These are phyloP conservation scores for Leonotis leonurus DNA, from an alignment of 257 asterid species.

Conservation along the genomic window DNA sequence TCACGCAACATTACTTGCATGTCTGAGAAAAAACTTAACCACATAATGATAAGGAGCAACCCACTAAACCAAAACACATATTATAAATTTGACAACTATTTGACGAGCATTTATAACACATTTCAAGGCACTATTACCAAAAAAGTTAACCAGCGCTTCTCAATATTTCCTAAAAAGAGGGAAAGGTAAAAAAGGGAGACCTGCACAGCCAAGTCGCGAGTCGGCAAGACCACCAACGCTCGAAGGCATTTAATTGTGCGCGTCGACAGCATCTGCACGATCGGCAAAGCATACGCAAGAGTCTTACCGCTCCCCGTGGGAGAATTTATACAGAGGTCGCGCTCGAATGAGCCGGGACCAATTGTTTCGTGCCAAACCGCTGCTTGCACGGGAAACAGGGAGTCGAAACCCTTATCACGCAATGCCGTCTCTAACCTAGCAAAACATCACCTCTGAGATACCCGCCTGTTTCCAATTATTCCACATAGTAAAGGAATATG, in stretches of 20 bases:
- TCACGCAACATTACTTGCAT: neutral
- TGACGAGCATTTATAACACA: neutral
- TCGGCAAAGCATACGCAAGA: slow-evolving; percentile 81
- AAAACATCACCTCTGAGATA: neutral
- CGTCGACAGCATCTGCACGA: slow-evolving; percentile 63
- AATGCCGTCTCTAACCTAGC: slow-evolving; percentile 62
- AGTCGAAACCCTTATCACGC: slow-evolving; percentile 49
- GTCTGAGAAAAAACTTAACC: neutral
- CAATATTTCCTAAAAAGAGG: neutral
- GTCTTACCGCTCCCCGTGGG: slow-evolving; percentile 98
- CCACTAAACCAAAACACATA: neutral
- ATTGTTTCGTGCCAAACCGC: slow-evolving; percentile 90
- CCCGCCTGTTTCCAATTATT: neutral
- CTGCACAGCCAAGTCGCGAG: slow-evolving; percentile 91
- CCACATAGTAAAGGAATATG: neutral
- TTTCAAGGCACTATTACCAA: neutral
- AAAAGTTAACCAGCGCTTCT: neutral
- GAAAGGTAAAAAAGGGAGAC: slow-evolving; percentile 26
- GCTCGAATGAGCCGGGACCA: slow-evolving; percentile 77
- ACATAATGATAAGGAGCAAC: neutral
- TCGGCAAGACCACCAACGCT: slow-evolving; percentile 91
- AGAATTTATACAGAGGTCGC: slow-evolving; percentile 82
- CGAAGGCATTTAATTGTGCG: slow-evolving; percentile 67
- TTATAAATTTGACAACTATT: neutral
- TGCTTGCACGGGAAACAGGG: slow-evolving; percentile 83